Evolutionary conservation across 352 stramenopile genomes (phyloP), one percentile per base, ranked within the genome.

Genomic region (Plasmopara viticola): DNA sequence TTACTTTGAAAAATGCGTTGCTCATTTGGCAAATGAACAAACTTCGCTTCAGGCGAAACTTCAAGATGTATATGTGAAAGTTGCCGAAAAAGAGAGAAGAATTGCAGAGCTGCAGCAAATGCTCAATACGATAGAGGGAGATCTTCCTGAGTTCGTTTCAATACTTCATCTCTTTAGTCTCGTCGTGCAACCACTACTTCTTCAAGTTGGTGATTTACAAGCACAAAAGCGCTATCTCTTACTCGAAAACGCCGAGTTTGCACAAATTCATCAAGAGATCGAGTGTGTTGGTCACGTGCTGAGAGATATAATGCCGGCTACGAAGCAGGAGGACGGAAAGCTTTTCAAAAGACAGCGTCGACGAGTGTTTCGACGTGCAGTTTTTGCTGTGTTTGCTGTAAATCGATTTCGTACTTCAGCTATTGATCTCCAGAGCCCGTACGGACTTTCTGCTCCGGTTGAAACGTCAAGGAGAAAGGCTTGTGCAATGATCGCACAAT

Each of bases 131-230:
- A 58, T 82, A 6, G 72, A 88, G 38, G 28, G 60, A 10, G 74
- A 87, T 43, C 35, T 73, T 2, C 74, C 72, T 4, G 59, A 84
- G 29, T 60, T 85, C 8, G 54, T 62, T 33, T 59, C 74, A 9
- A 52, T 89, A 20, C 33, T 72, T 39, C 72, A 79, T 31, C 53
- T 89, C 13, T 86, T 89, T n/a, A 61, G 72, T n/a, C 55, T 85
- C 5, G 64, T 83, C 3, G 65, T 80, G 13, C 74, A 68, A 12
- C 66, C 78, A 12, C 51, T 89, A 9, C 63, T 89, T 33, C 68
- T 86, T 6, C 78, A 89, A 57, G 76, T 87, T 7, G 84, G 70
- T 47, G 78, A 87, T 18, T 58, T 89, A 25, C 63, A 78, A 13
- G 47, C 42, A 12, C 78, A 89, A 48, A 87, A 86, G 54, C 75